Base-by-base conservation (phyloP, 768 basidiomycete genomes). In the Hirschioporus abietinus region DNA sequence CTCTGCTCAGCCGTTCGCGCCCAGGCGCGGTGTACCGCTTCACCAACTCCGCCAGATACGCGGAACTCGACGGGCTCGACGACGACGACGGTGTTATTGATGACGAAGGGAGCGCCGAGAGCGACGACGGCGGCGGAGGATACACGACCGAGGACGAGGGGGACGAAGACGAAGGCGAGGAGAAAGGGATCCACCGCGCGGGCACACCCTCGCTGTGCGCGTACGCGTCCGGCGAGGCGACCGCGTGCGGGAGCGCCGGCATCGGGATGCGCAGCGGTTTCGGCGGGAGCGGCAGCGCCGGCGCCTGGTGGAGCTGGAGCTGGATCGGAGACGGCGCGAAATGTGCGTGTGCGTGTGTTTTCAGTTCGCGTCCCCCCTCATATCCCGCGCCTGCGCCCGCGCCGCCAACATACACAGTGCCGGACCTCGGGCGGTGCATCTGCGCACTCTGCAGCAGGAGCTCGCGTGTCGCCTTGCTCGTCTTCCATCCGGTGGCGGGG, bases 161-260 rank as follows among this genome's bases (percentile, higher is more conserved):
- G n/a, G n/a, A n/a, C n/a, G 60, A 25, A 3, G 1, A 8, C 6
- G 64, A 92, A 88, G 42, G 5, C 4, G 42, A 3, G 3, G 42
- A 52, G 42, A 52, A 52, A 3, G 42, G 42, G 15, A 52, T 20
- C 42, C 42, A 52, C 42, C 42, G 42, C 42, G 42, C 42, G 6
- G 42, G 42, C 15, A 52, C 42, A 10, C 92, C 92, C 73, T 93
- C 92, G 75, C 89, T 91, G 77, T 93, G 91, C 63, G 90, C 90
- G 77, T 92, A 93, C 66, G 84, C 81, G 77, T 93, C 92, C 23
- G 92, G 92, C 8, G 92, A 89, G 72, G 92, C 86, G 74, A 93
- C 84, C 18, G 92, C 90, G 77, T 91, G 93, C n/a, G 92, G 92
- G 64, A 93, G 82, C 66, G 88, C 86, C 71, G 88, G 75, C 68